phyloP scores from a whole-genome alignment of 192 early-diverging fungal genomes.

The Pilaira anomala region DNA sequence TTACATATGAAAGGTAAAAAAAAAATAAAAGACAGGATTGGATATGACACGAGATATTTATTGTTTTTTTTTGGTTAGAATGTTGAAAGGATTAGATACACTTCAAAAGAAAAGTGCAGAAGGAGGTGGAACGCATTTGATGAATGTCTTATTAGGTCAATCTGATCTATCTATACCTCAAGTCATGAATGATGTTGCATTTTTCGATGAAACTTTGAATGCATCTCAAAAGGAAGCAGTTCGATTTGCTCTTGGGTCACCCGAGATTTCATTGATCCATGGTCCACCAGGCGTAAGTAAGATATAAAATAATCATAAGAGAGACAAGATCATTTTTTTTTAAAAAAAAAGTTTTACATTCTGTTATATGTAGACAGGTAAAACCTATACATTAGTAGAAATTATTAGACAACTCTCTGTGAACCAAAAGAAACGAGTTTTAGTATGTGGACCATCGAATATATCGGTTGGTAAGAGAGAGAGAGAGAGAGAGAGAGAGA shows the following conservation, averaged over 20 bases:
- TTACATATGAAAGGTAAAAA: constrained; percentile 47
- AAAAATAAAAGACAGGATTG: not conserved
- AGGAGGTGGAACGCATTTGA: constrained; percentile 23
- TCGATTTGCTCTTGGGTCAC: constrained; percentile 49
- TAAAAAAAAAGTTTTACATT: not conserved
- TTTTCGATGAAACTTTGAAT: constrained; percentile 66
- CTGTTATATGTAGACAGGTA: constrained; percentile 59
- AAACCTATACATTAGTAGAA: constrained; percentile 87
- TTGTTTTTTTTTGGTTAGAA: constrained; percentile 17
- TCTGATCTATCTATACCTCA: constrained; percentile 32
- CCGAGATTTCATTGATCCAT: constrained; percentile 73
- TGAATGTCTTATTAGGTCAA: constrained; percentile 48
- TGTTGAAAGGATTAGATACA: constrained; percentile 44
- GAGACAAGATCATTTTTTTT: not conserved
- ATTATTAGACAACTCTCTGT: constrained; percentile 71
- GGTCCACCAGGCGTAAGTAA: constrained; percentile 53
- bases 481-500: too few relatives aligned
- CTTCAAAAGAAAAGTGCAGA: constrained; percentile 32
- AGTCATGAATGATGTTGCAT: constrained; percentile 20
- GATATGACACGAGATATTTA: constrained; percentile 8
- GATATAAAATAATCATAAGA: too few relatives aligned
- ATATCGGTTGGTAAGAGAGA: constrained; percentile 67
- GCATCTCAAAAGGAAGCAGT: constrained; percentile 68
- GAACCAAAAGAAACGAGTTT: constrained; percentile 53
- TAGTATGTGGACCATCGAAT: constrained; percentile 91